Evolutionary conservation across 75 land plant species (phyloP).

Genomic region (Cunninghamia lanceolata): DNA sequence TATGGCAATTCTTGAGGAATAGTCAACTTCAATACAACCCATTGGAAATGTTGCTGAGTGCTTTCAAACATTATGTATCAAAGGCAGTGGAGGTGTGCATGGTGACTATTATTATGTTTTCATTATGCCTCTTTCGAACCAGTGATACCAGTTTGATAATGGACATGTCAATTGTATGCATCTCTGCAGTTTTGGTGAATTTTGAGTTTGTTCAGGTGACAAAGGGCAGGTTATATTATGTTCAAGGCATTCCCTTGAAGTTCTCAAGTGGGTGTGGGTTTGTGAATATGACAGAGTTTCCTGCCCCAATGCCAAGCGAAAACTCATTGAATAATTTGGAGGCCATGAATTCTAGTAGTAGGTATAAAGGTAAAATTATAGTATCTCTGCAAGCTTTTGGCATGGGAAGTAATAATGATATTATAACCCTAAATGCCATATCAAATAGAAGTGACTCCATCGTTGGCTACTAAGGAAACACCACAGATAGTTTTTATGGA

Average conservation of each 20-base stretch:
- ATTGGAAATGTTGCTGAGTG: slow-evolving; percentile 80
- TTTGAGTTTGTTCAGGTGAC: too few species aligned
- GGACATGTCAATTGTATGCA: too few species aligned
- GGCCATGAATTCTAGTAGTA: not conserved
- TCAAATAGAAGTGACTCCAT: not conserved
- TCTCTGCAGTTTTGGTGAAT: too few species aligned
- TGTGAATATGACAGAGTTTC: not conserved
- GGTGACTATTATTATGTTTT: too few species aligned
- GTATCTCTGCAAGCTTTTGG: not conserved
- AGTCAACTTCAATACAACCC: slow-evolving; percentile 70
- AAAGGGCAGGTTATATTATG: too few species aligned
- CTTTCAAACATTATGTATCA: slow-evolving; percentile 66
- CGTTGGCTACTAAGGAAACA: not conserved
- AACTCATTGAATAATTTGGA: not conserved
- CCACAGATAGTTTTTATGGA: not conserved
- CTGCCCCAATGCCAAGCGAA: not conserved
- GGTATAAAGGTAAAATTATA: not conserved
- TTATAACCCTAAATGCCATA: too few species aligned
- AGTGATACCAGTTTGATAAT: too few species aligned
- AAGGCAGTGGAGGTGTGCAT: slow-evolving; percentile 98
- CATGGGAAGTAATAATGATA: not conserved
- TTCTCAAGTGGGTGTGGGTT: not conserved
- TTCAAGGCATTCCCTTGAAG: too few species aligned
- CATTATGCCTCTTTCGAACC: too few species aligned
- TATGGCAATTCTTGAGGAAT: slow-evolving; percentile 69